Evolutionary conservation across 2,329 filamentous ascomycete species (phyloP), one percentile per base, ranked within the genome.

Genomic region (Aspergillus pseudotamarii): DNA sequence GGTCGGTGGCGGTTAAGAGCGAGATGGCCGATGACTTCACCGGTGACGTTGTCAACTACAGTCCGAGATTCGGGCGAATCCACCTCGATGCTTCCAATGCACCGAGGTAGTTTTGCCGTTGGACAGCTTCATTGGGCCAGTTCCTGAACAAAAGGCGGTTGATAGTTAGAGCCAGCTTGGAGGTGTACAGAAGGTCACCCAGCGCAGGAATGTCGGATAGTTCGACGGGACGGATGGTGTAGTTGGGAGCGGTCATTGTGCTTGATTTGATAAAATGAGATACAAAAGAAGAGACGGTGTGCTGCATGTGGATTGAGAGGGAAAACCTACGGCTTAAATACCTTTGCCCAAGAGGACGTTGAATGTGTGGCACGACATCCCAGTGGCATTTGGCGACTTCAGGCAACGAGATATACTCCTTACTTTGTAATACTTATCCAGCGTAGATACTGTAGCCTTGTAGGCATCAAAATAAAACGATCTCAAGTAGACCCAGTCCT

Each of bases 91-190:
- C 21, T 3, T 54, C 38, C 3, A 71, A 46, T 2, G 63, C 64
- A 2, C 11, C 10, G 2, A 48, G 43, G 32, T 71, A 68, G 11
- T 62, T 55, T 11, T 41, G 41, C 2, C 30, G 55, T 21, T 71
- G 67, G 21, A 53, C 2, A 11, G 12, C 38, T 41, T 67, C 62
- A 50, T 69, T 71, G 1, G 67, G 65, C 67, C 63, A 65, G 34
- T 57, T 16, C 8, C 58, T 61, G 30, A 58, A 65, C 2, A 65
- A 16, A 6, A 65, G 58, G 4, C 55, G 58, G 30, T 65, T 65
- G 50, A 65, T 59, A 0, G 23, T 50, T 23, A 60, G 34, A 57
- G 56, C 21, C 3, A 65, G 56, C 51, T 65, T 65, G n/a, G 61
- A 61, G 26, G 32, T 54, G 51, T 54, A 61, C 2, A 65, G 55